Evolutionary conservation across 768 basidiomycete genomes (phyloP), one percentile per base, ranked within the genome.

Genomic region (Boletus tylopilopsis): DNA sequence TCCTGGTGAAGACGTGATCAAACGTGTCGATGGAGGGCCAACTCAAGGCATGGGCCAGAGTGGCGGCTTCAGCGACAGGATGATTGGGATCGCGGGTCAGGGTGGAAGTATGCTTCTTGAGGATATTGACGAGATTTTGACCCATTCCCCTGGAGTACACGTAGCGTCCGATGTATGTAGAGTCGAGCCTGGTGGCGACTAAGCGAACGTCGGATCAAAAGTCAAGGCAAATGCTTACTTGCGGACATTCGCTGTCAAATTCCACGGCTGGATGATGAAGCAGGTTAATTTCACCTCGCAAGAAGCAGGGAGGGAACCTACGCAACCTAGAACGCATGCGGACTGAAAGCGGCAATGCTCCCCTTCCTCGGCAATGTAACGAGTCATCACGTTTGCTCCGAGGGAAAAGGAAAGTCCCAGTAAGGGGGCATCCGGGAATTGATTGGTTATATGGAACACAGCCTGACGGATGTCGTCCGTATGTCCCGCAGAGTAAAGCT

Each of bases 341-440:
- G 84, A 80, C 45, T 68, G 68, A 27, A 93, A 66, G 51, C 86
- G 78, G 59, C 81, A 79, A 19, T 71, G 60, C 32, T 73, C 73
- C 13, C 87, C 84, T 63, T 95, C 88, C 69, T 95, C 87, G 5
- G 87, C 92, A 43, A 94, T 71, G 67, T 96, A 96, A 54, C 90
- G 79, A 29, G 92, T 87, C 58, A 98, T 70, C 30, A 97, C 87
- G 64, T 90, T 92, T 36, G 94, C 89, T 36, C 95, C 96, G 32
- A 99, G 79, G 5, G 93, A 96, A 73, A 95, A 98, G 7, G 94
- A 92, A 10, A 96, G 69, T 13, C 90, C 95, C 16, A 95, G 69
- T 32, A 97, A 71, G 4, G 86, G 89, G 0, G 95, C 91, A 10
- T 76, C 70, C 2, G 95, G 94, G 59, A 85, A 94, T 52, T 67